These are phyloP conservation scores for Hypoxylon fragiforme DNA, from an alignment of 495 filamentous ascomycete genomes.

Conservation along the genomic window DNA sequence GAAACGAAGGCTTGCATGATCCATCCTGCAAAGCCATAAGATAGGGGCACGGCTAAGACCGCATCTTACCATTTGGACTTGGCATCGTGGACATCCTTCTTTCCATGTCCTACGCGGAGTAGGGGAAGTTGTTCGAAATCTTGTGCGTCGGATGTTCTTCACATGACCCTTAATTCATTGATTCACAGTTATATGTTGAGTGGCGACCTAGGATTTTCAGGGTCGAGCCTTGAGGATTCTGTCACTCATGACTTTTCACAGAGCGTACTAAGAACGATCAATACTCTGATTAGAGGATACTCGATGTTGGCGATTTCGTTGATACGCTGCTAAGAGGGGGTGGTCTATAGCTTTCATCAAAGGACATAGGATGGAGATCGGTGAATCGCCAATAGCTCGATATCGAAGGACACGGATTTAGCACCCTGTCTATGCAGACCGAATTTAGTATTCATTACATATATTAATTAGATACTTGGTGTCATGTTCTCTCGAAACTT, in stretches of 20 bases:
- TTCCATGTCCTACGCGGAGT: neutral
- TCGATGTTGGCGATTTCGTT: constrained; percentile 1
- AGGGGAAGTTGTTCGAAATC: neutral
- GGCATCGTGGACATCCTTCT: neutral
- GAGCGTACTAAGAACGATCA: neutral
- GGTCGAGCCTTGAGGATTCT: neutral
- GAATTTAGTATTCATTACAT: too few species aligned
- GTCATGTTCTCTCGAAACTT: too few species aligned
- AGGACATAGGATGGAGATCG: too few species aligned
- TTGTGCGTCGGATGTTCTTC: constrained; percentile 6
- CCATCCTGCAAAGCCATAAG: constrained; percentile 14
- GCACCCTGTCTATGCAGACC: too few species aligned
- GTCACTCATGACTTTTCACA: constrained; percentile 2
- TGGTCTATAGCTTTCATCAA: too few species aligned
- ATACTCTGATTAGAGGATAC: constrained; percentile 2
- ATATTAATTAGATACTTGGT: too few species aligned
- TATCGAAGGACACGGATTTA: too few species aligned
- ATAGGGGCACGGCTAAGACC: constrained; percentile 24
- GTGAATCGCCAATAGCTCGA: too few species aligned
- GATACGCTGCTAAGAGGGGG: too few species aligned
- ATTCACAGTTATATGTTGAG: too few species aligned
- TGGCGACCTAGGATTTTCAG: too few species aligned
- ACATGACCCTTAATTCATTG: constrained; percentile 1
- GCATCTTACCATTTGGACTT: constrained; percentile 1
- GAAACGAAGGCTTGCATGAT: constrained; percentile 19